These are phyloP conservation scores for Monosporascus sp. DNA, from an alignment of 2,329 filamentous ascomycete genomes.

Conservation along the genomic window DNA sequence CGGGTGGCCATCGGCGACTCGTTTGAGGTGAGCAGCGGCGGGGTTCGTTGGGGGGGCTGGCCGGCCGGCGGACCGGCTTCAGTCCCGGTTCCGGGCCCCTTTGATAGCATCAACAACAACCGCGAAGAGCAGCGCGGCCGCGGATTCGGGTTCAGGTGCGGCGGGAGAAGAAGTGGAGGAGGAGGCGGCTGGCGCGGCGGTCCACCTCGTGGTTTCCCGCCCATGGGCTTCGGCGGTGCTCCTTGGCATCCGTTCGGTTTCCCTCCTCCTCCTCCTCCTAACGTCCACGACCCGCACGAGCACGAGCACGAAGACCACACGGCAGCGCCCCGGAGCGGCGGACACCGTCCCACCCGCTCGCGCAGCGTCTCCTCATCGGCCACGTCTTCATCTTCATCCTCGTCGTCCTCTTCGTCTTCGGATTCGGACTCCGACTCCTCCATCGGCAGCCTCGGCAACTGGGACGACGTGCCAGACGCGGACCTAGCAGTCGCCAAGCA, in stretches of 20 bases:
- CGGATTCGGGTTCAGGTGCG: neutral
- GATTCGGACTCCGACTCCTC: constrained; percentile 32
- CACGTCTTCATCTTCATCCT: constrained; percentile 9
- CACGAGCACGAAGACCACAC: too few species aligned
- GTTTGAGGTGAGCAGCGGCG: constrained; percentile 38
- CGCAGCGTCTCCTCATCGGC: too few species aligned
- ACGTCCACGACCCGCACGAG: too few species aligned
- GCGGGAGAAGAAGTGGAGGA: neutral
- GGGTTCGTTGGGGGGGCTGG: constrained; percentile 40
- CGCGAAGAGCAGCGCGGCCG: neutral
- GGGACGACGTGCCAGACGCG: constrained; percentile 41
- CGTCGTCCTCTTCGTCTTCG: constrained; percentile 28
- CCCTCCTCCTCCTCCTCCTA: too few species aligned
- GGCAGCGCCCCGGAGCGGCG: too few species aligned
- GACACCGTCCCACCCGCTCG: too few species aligned
- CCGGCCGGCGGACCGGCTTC: constrained; percentile 37
- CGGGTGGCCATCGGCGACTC: constrained; percentile 36
- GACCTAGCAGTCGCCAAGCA: constrained; percentile 43
- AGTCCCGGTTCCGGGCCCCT: neutral
- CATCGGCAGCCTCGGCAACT: constrained; percentile 49
- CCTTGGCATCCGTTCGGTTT: neutral
- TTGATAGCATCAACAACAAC: neutral
- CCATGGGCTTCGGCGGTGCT: neutral
- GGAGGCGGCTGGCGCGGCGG: neutral
- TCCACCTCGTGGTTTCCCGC: too few species aligned